Conservation (phyloP, 495 filamentous ascomycete genomes). For the Terfezia boudieri region DNA sequence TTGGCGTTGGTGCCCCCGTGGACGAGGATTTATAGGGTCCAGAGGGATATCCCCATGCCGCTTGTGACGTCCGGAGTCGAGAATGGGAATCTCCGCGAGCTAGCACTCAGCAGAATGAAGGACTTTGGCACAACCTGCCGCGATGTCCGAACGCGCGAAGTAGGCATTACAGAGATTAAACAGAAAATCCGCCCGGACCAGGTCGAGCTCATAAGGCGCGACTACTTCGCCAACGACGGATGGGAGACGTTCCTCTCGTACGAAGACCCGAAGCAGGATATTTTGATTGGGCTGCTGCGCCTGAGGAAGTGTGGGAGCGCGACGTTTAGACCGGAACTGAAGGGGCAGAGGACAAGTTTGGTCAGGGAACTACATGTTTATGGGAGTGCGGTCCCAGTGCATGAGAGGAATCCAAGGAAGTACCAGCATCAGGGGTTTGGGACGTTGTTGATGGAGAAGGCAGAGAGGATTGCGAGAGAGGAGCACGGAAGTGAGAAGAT, state of each 20-base stretch:
- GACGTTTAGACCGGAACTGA: conserved; percentile 77
- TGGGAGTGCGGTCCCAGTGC: conserved; percentile 81
- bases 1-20: conserved; percentile 85
- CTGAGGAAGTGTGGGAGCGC: conserved; percentile 72
- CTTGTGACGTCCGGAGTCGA: conserved; percentile 91
- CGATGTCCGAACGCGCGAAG: conserved; percentile 92
- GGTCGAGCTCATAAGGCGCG: conserved; percentile 85
- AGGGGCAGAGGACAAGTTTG: conserved; percentile 65
- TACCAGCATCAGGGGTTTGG: conserved; percentile 98
- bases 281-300: conserved; percentile 76
- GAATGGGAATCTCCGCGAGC: conserved; percentile 87
- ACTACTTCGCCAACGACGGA: conserved; percentile 84
- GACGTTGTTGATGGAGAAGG: conserved; percentile 91
- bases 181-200: conserved; percentile 92
- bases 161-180: conserved; percentile 96
- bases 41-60: conserved; percentile 97
- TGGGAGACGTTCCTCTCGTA: conserved; percentile 98
- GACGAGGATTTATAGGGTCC: conserved; percentile 96
- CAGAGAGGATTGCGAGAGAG: conserved; percentile 77
- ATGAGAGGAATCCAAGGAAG: conserved; percentile 78
- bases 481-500: conserved; percentile 90
- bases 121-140: conserved; percentile 95
- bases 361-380: conserved; percentile 94
- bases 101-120: conserved; percentile 87
- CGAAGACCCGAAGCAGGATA: conserved; percentile 96